phyloP scores from a whole-genome alignment of 495 filamentous ascomycete genomes.

The Aspergillus campestris region DNA sequence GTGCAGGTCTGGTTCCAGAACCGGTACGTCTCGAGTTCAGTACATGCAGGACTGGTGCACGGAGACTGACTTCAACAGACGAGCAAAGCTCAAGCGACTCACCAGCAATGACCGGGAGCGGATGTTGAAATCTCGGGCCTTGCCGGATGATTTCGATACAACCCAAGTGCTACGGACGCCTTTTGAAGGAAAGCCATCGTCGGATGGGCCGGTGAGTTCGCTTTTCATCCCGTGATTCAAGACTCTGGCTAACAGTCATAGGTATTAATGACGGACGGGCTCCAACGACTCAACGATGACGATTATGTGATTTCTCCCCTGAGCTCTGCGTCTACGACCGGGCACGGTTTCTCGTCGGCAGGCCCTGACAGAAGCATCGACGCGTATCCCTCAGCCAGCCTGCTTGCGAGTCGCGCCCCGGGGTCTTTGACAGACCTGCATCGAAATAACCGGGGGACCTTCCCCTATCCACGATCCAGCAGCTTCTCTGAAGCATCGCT shows the following conservation, averaged over 20 bases:
- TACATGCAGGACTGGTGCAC: background rate
- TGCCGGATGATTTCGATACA: conserved; percentile 90
- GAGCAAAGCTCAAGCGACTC: conserved; percentile 91
- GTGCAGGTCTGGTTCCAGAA: conserved; percentile 99
- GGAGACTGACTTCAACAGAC: conserved; percentile 44
- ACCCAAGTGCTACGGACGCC: conserved; percentile 84
- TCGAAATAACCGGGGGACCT: conserved; percentile 24
- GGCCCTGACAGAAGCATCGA: conserved; percentile 21
- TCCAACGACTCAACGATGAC: conserved; percentile 31
- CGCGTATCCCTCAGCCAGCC: conserved; percentile 15
- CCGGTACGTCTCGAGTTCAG: conserved; percentile 50
- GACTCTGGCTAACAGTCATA: conserved; percentile 14
- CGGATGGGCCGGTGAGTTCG: conserved; percentile 26
- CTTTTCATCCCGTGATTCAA: conserved; percentile 15
- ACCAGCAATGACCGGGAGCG: conserved; percentile 89
- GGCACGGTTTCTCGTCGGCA: conserved; percentile 33
- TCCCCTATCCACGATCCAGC: conserved; percentile 32
- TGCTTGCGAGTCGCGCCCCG: conserved; percentile 23
- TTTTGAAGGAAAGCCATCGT: conserved; percentile 27
- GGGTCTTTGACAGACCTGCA: conserved; percentile 26
- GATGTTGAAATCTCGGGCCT: conserved; percentile 85
- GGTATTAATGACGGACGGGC: conserved; percentile 30
- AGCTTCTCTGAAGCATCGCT: conserved; percentile 36
- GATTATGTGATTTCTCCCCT: conserved; percentile 38
- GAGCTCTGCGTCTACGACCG: conserved; percentile 34